A percentile compares a stretch with the other conserved stretches of the same genome.
phyloP scores from a whole-genome alignment of 163 green algal species.

The Scenedesmus sp. region DNA sequence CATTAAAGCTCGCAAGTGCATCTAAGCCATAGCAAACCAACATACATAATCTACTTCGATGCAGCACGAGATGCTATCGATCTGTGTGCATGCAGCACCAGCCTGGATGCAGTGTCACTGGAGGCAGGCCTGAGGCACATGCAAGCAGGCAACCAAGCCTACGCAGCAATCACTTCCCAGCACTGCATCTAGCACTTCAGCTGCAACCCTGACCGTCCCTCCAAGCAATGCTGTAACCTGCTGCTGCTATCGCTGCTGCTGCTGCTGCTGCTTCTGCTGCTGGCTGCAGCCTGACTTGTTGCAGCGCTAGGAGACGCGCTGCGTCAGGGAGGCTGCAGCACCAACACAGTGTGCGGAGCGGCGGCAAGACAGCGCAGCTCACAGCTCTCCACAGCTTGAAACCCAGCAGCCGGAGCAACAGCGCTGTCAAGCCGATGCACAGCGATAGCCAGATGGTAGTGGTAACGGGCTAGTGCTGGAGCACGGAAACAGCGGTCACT shows the following conservation, averaged over 20 bases:
- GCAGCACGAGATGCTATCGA: not conserved
- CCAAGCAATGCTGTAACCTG: not conserved
- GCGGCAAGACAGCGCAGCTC: not conserved
- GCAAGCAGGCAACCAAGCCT: not conserved
- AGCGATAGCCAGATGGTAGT: not conserved
- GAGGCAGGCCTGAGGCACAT: not conserved
- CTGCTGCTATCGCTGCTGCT: not conserved
- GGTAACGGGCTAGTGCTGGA: not conserved
- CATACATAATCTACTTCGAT: not conserved
- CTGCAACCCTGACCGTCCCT: not conserved
- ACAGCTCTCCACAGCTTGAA: not conserved
- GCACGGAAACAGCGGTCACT: not conserved
- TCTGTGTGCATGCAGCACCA: not conserved
- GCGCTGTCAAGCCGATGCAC: not conserved
- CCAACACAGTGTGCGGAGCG: too few relatives aligned
- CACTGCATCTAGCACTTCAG: too few relatives aligned
- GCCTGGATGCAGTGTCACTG: not conserved
- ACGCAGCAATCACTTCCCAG: not conserved
- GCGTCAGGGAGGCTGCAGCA: too few relatives aligned
- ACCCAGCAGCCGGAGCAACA: not conserved
- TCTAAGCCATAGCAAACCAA: not conserved
- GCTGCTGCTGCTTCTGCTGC: not conserved
- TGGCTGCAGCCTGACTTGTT: not conserved
- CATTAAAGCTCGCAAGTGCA: not conserved
- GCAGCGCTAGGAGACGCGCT: not conserved